Base-by-base conservation (phyloP, 129 eudicot genomes). In the Artemisia annua region DNA sequence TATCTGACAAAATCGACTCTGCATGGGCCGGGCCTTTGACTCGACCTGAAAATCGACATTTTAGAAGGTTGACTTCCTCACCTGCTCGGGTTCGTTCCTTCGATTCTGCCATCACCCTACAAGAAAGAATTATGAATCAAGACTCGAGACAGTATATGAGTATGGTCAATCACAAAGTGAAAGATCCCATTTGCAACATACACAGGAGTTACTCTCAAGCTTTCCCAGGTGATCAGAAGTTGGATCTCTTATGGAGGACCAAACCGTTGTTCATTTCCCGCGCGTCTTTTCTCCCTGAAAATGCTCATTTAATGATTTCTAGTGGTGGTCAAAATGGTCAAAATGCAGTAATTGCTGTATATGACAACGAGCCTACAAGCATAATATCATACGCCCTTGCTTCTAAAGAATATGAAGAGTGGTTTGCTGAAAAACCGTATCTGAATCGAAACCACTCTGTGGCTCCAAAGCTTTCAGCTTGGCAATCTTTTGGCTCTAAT, bases 351-450 rank as follows among this genome's bases (percentile, higher is more conserved):
- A 76, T 95, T 75, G 87, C 85, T 19, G 97, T 95, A 52, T 95
- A 95, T 55, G 99, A 95, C 52, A 84, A 85, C 48, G 99, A 95
- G 75, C 99, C 97, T 59, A 83, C 97, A 5, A 95, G 96, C 80
- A 84, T 88, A 58, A 95, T 95, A 77, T 86, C 97, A 0, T 86
- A 86, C 61, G 99, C 91, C 22, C 89, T 95, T 63, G 84, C 85
- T 60, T 90, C 94, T 39, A 88, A 74, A 66, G 94, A 95, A 53
- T 75, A 90, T 14, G 87, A 84, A 68, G 96, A 88, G 53, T 86
- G 89, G 89, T 75, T 90, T 65, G 48, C 77, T 0, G 89, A 81
- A 70, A 86, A 80, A 54, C 80, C 77, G 10, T 59, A 50, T 13
- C 77, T 79, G 11, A 71, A 65, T 48, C 67, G 77, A 78, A 84